Evolutionary conservation across 768 basidiomycete species (phyloP).

Genomic region (Lyophyllum shimeji): DNA sequence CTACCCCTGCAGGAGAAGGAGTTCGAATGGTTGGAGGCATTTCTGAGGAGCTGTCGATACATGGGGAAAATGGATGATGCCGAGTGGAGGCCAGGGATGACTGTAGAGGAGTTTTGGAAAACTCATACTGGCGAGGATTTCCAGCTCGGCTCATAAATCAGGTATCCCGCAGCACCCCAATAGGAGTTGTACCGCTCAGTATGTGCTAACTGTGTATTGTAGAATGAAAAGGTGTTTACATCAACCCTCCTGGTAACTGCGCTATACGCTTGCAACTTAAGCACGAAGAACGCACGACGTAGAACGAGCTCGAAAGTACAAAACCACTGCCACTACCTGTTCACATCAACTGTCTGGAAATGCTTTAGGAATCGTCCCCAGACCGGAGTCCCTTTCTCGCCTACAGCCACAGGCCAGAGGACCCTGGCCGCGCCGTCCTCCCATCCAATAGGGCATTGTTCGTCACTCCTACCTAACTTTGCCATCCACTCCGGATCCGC

Average conservation of each 20-base stretch:
- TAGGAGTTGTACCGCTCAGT: background rate
- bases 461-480: slow-evolving; percentile 20
- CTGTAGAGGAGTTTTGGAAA: slow-evolving; percentile 24
- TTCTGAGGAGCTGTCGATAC: slow-evolving; percentile 20
- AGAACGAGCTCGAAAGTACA: background rate
- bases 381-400: slow-evolving; percentile 27
- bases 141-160: slow-evolving; percentile 2
- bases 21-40: slow-evolving; percentile 26
- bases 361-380: slow-evolving; percentile 37
- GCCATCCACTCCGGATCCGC: slow-evolving; percentile 32
- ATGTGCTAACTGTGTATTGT: background rate
- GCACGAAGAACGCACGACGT: background rate
- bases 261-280: no score
- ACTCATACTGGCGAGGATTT: background rate
- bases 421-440: slow-evolving; percentile 34
- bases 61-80: slow-evolving; percentile 21
- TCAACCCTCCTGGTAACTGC: no score
- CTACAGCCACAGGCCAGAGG: slow-evolving; percentile 31
- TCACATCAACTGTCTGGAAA: slow-evolving; percentile 24
- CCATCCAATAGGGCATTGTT: slow-evolving; percentile 30
- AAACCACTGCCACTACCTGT: slow-evolving; percentile 2
- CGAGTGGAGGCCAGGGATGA: slow-evolving; percentile 19
- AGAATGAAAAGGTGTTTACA: background rate
- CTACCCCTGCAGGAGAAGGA: slow-evolving; percentile 15
- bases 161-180: background rate